phyloP scores from a whole-genome alignment of 2,329 filamentous ascomycete species.

The Zymoseptoria brevis region DNA sequence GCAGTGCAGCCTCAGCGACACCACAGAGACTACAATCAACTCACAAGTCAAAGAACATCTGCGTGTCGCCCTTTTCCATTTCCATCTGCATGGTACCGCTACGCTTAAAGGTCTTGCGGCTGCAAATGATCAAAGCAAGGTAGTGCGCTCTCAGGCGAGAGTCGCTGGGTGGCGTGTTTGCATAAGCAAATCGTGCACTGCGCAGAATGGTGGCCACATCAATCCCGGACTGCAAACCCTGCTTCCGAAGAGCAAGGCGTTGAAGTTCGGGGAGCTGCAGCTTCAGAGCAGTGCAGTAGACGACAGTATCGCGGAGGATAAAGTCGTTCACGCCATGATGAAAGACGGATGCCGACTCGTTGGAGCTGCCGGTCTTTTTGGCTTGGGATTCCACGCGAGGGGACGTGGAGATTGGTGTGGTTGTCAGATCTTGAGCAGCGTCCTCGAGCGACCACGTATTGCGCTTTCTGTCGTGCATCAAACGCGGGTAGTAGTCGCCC shows the following conservation, averaged over 20 bases:
- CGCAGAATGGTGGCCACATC: slow-evolving; percentile 86
- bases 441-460: slow-evolving; percentile 88
- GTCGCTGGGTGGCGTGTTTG: slow-evolving; percentile 88
- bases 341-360: slow-evolving; percentile 65
- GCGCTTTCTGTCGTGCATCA: slow-evolving; percentile 77
- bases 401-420: slow-evolving; percentile 40
- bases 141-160: slow-evolving; percentile 92
- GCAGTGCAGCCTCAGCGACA: neutral
- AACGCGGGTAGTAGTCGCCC: slow-evolving; percentile 57
- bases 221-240: slow-evolving; percentile 86
- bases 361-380: slow-evolving; percentile 43
- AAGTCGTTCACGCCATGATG: slow-evolving; percentile 65
- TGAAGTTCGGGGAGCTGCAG: slow-evolving; percentile 92
- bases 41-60: slow-evolving; percentile 86
- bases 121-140: slow-evolving; percentile 93
- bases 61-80: slow-evolving; percentile 81
- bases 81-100: slow-evolving; percentile 98
- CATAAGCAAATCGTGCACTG: slow-evolving; percentile 90
- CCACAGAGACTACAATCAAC: neutral
- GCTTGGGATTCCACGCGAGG: slow-evolving; percentile 39
- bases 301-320: slow-evolving; percentile 82
- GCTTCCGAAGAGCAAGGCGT: slow-evolving; percentile 83
- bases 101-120: slow-evolving; percentile 94
- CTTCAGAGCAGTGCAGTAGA: slow-evolving; percentile 87
- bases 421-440: slow-evolving; percentile 29